phyloP scores from a whole-genome alignment of 495 filamentous ascomycete genomes.

The Aspergillus cristatus region DNA sequence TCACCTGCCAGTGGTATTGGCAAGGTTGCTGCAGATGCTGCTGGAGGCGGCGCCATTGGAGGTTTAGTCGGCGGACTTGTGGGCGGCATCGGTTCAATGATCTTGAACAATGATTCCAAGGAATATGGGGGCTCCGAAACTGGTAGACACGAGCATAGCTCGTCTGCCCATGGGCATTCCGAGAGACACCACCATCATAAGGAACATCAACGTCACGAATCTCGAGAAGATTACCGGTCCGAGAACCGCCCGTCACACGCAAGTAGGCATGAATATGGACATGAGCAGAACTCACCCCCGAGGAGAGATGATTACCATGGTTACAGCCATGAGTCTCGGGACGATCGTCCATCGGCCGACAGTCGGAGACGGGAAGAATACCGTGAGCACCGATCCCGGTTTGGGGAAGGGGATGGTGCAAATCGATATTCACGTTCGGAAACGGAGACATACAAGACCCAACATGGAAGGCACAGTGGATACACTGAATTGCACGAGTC shows the following conservation, averaged over 20 bases:
- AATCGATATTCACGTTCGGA: not conserved
- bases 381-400: not conserved
- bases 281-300: slow-evolving; percentile 3
- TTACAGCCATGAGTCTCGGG: slow-evolving; percentile 6
- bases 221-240: slow-evolving; percentile 1
- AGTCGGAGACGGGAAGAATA: not conserved
- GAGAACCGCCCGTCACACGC: not conserved
- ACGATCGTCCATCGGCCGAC: slow-evolving; percentile 9
- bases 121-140: slow-evolving; percentile 13
- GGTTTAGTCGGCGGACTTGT: slow-evolving; percentile 44
- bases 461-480: not conserved
- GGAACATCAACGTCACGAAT: slow-evolving; percentile 4
- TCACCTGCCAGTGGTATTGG: slow-evolving; percentile 23
- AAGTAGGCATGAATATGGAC: not conserved
- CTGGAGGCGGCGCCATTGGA: slow-evolving; percentile 40
- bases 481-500: not conserved
- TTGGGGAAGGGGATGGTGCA: not conserved
- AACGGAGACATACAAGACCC: not conserved
- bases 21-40: slow-evolving; percentile 33
- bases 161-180: not conserved
- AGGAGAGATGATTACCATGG: not conserved
- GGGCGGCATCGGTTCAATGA: slow-evolving; percentile 36
- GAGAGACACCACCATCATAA: slow-evolving; percentile 5
- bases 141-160: slow-evolving; percentile 3
- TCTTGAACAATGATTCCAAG: slow-evolving; percentile 25